Percentiles rank a stretch among this genome's conserved stretches.
These are phyloP conservation scores for Cordia subcordata DNA, from an alignment of 257 asterid genomes.

Conservation along the genomic window DNA sequence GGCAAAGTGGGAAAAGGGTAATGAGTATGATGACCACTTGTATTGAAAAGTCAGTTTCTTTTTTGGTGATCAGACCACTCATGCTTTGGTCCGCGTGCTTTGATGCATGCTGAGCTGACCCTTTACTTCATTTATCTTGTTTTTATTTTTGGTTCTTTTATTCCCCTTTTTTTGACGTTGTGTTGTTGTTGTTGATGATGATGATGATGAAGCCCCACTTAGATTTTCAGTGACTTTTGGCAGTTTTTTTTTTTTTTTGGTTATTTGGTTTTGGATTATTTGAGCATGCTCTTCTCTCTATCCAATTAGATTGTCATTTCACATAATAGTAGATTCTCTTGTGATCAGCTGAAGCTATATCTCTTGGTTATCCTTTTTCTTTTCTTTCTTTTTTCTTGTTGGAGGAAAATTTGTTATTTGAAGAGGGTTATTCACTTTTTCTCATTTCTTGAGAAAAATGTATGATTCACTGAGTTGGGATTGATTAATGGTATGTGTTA, in stretches of 20 bases:
- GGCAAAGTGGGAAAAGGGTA: constrained; percentile 30
- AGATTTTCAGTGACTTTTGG: constrained; percentile 66
- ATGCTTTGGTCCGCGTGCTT: constrained; percentile 91
- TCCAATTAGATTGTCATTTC: constrained; percentile 49
- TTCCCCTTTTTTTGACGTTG: constrained; percentile 39
- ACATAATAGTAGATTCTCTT: constrained; percentile 53
- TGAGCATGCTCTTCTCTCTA: constrained; percentile 46
- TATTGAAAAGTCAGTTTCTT: constrained; percentile 80
- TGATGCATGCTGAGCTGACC: constrained; percentile 53
- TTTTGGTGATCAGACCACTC: constrained; percentile 59
- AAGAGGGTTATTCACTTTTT: constrained; percentile 4
- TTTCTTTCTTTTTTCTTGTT: constrained; percentile 17
- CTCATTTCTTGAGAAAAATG: constrained; percentile 11
- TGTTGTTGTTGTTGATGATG: constrained; percentile 46
- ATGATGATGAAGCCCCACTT: constrained; percentile 66
- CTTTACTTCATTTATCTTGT: constrained; percentile 20
- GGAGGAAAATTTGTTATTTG: constrained; percentile 4
- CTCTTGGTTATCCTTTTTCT: constrained; percentile 28
- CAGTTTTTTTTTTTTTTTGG: constrained; percentile 64
- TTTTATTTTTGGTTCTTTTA: constrained; percentile 15
- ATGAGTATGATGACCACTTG: constrained; percentile 42
- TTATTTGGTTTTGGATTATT: constrained; percentile 63
- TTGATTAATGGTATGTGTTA: background rate
- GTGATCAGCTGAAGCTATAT: constrained; percentile 5
- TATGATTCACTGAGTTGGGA: constrained; percentile 19